phyloP scores from a whole-genome alignment of 2,329 filamentous ascomycete species.

The Lojkania enalia region DNA sequence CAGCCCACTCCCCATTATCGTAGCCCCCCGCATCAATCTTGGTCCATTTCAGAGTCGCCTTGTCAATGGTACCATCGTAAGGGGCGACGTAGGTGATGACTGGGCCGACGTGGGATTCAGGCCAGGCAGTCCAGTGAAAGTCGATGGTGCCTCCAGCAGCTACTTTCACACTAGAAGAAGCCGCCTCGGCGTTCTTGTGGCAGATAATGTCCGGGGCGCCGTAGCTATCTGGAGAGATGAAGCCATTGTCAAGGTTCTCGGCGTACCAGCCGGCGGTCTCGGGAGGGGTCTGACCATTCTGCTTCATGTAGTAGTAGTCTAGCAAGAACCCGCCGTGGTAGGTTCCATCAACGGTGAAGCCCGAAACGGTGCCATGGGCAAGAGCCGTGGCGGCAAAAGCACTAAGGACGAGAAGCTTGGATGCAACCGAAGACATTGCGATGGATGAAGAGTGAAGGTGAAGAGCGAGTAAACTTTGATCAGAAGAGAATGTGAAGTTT shows the following conservation, averaged over 20 bases:
- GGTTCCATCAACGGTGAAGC: slow-evolving; percentile 52
- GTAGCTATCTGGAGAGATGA: slow-evolving; percentile 36
- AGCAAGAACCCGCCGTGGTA: slow-evolving; percentile 51
- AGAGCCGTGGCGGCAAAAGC: slow-evolving; percentile 46
- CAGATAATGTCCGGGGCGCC: slow-evolving; percentile 57
- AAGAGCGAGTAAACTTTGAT: not conserved
- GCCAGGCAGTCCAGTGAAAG: slow-evolving; percentile 56
- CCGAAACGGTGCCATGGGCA: slow-evolving; percentile 52
- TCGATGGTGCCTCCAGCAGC: slow-evolving; percentile 61
- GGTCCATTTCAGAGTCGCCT: slow-evolving; percentile 42
- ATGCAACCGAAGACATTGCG: slow-evolving; percentile 11
- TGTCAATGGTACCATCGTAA: slow-evolving; percentile 40
- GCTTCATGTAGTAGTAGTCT: slow-evolving; percentile 45
- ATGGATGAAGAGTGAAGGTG: not conserved
- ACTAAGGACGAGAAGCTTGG: slow-evolving; percentile 27
- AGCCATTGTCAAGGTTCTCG: slow-evolving; percentile 44
- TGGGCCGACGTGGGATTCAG: slow-evolving; percentile 43
- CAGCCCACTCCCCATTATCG: slow-evolving; percentile 42
- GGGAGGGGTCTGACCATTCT: slow-evolving; percentile 30
- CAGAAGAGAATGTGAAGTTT: slow-evolving; percentile 2
- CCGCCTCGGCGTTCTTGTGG: slow-evolving; percentile 60
- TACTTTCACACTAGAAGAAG: slow-evolving; percentile 56
- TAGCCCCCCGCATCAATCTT: slow-evolving; percentile 43
- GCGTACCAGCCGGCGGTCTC: slow-evolving; percentile 51
- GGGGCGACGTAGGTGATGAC: slow-evolving; percentile 46